Evolutionary conservation across 495 filamentous ascomycete genomes (phyloP).

Genomic region (Zalerion maritima): DNA sequence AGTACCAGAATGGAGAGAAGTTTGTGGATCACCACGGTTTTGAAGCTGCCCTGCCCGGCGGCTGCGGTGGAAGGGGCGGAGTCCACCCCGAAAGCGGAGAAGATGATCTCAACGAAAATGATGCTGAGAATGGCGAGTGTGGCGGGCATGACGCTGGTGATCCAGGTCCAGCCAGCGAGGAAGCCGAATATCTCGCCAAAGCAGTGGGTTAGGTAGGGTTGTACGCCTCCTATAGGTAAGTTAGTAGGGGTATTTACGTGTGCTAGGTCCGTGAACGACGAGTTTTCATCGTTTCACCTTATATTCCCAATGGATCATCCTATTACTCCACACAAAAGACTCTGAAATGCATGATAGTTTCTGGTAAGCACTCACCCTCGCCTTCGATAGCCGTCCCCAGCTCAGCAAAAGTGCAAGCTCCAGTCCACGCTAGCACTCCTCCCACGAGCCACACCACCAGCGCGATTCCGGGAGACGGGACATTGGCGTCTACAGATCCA

Average conservation of each 20-base stretch:
- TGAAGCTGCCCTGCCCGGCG: no score
- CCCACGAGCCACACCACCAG: slow-evolving; percentile 38
- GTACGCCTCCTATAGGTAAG: slow-evolving; percentile 36
- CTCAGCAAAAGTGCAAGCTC: slow-evolving; percentile 38
- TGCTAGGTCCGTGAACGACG: no score
- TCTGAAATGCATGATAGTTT: no score
- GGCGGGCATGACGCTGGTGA: slow-evolving; percentile 41
- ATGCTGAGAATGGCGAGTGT: slow-evolving; percentile 43
- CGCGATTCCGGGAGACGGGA: slow-evolving; percentile 36
- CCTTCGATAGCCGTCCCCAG: slow-evolving; percentile 38
- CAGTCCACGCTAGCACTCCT: slow-evolving; percentile 41
- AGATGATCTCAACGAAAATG: slow-evolving; percentile 42
- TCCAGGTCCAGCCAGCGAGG: slow-evolving; percentile 42
- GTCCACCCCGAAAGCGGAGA: slow-evolving; percentile 29
- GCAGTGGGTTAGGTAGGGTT: slow-evolving; percentile 39
- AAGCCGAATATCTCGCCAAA: slow-evolving; percentile 42
- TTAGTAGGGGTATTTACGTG: no score
- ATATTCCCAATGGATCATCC: no score
- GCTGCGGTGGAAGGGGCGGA: slow-evolving; percentile 19
- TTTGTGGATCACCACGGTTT: slow-evolving; percentile 34
- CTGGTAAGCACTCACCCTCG: slow-evolving; percentile 18
- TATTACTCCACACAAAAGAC: no score
- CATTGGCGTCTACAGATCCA: slow-evolving; percentile 39
- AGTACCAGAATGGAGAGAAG: slow-evolving; percentile 31
- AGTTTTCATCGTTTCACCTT: no score